A percentile compares a stretch with the other conserved stretches of the same genome.
Conservation (phyloP, 768 basidiomycete genomes). For the Dioszegia crocea region DNA sequence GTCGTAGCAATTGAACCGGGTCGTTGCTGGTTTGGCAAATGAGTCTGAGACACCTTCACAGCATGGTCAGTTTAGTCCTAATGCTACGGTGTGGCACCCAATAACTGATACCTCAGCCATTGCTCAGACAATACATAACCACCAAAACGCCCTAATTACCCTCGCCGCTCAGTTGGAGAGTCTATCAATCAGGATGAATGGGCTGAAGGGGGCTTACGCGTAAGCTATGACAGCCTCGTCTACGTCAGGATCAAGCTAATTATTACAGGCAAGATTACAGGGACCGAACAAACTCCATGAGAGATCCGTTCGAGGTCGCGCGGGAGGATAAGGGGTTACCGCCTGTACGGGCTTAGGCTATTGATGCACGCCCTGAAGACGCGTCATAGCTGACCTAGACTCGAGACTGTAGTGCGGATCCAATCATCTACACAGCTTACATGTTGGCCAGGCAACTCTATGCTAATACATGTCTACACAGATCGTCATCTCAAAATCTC, state of each 20-base stretch:
- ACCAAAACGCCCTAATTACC: slow-evolving; percentile 32
- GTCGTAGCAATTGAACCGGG: slow-evolving; percentile 36
- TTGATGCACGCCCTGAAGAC: too few relatives aligned
- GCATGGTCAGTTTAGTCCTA: slow-evolving; percentile 21
- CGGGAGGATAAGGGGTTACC: slow-evolving; percentile 33
- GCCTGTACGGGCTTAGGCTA: slow-evolving; percentile 9
- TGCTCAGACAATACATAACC: slow-evolving; percentile 40
- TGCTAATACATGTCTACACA: background rate
- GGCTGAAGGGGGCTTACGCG: slow-evolving; percentile 24
- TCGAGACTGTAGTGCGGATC: too few relatives aligned
- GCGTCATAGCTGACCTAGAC: too few relatives aligned
- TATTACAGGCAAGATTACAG: slow-evolving; percentile 28
- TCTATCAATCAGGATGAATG: slow-evolving; percentile 28
- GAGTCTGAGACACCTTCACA: slow-evolving; percentile 31
- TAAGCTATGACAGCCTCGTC: slow-evolving; percentile 14
- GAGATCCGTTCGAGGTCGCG: slow-evolving; percentile 44
- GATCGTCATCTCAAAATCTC: background rate
- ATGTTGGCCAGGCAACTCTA: background rate
- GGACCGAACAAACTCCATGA: slow-evolving; percentile 32
- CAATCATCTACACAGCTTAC: background rate
- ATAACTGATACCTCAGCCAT: slow-evolving; percentile 20
- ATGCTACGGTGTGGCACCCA: background rate
- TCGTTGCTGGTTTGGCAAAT: slow-evolving; percentile 19
- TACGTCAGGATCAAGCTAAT: background rate
- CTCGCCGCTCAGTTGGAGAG: slow-evolving; percentile 37